Evolutionary conservation across 176 grass and related monocot species (phyloP).

Genomic region (Cenchrus purpureus): DNA sequence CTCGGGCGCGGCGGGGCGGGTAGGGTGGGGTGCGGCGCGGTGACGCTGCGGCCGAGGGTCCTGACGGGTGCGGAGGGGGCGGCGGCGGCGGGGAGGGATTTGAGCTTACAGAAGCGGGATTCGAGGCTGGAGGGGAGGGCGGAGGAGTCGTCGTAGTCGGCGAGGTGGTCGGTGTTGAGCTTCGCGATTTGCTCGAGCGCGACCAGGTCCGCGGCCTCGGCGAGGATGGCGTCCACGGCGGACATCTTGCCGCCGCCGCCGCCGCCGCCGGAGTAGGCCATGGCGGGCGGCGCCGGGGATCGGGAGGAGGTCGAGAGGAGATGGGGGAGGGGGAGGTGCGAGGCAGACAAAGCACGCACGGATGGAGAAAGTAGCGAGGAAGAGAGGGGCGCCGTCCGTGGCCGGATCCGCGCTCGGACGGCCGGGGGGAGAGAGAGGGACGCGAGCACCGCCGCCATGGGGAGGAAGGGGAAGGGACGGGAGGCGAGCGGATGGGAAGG

Average conservation of each 20-base stretch:
- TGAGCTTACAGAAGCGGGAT: slow-evolving; percentile 89
- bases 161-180: slow-evolving; percentile 84
- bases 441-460: no score
- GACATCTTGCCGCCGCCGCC: slow-evolving; percentile 23
- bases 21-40: slow-evolving; percentile 24
- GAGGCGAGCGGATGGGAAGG: no score
- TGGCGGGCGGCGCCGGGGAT: slow-evolving; percentile 7
- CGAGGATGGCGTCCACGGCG: slow-evolving; percentile 73
- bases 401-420: no score
- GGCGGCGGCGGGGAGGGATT: slow-evolving; percentile 57
- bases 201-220: slow-evolving; percentile 64
- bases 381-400: no score
- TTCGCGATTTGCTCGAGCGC: slow-evolving; percentile 73
- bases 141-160: slow-evolving; percentile 32
- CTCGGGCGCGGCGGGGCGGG: neutral
- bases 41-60: slow-evolving; percentile 32
- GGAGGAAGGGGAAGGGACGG: no score
- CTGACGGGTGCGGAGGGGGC: neutral
- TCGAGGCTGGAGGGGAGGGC: slow-evolving; percentile 65
- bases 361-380: no score
- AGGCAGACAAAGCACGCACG: no score
- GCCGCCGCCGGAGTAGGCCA: slow-evolving; percentile 37
- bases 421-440: no score
- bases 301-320: no score
- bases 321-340: no score